Conservation (phyloP, 2,329 filamentous ascomycete species). For the Cercospora sp. region DNA sequence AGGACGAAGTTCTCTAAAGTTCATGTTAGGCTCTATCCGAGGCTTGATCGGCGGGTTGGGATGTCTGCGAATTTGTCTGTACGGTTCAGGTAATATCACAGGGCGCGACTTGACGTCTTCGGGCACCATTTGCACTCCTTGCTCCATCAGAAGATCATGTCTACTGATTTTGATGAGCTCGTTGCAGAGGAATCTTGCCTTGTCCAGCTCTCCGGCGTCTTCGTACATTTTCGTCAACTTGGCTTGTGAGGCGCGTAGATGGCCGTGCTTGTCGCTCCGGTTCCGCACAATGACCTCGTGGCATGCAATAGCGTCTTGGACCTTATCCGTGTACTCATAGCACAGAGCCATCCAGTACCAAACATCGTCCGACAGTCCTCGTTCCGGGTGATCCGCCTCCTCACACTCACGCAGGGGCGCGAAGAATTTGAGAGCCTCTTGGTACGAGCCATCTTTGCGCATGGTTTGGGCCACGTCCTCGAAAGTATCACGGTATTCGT, state of each 20-base stretch:
- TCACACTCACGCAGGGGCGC: slow-evolving; percentile 47
- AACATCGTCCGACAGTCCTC: slow-evolving; percentile 48
- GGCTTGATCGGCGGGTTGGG: slow-evolving; percentile 12
- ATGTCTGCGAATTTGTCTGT: slow-evolving; percentile 6
- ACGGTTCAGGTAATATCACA: slow-evolving; percentile 11
- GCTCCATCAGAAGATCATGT: slow-evolving; percentile 31
- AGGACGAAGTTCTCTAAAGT: slow-evolving; percentile 11
- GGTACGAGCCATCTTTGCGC: slow-evolving; percentile 51
- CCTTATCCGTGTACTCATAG: slow-evolving; percentile 64
- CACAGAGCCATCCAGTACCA: slow-evolving; percentile 64
- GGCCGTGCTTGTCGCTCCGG: slow-evolving; percentile 22
- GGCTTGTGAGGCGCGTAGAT: slow-evolving; percentile 18
- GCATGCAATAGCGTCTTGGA: slow-evolving; percentile 71
- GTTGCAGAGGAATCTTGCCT: slow-evolving; percentile 74
- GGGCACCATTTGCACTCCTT: slow-evolving; percentile 28
- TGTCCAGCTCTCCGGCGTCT: slow-evolving; percentile 65
- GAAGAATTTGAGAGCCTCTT: slow-evolving; percentile 62
- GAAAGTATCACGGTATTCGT: slow-evolving; percentile 76
- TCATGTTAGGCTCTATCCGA: slow-evolving; percentile 10
- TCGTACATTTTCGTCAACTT: slow-evolving; percentile 80
- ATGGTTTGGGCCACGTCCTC: slow-evolving; percentile 67
- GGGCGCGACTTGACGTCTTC: slow-evolving; percentile 15
- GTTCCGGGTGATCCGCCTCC: slow-evolving; percentile 40
- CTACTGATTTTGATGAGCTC: slow-evolving; percentile 67
- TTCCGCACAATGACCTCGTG: slow-evolving; percentile 67